phyloP scores from a whole-genome alignment of 2,329 filamentous ascomycete species.

The Metarhizium guizhouense region DNA sequence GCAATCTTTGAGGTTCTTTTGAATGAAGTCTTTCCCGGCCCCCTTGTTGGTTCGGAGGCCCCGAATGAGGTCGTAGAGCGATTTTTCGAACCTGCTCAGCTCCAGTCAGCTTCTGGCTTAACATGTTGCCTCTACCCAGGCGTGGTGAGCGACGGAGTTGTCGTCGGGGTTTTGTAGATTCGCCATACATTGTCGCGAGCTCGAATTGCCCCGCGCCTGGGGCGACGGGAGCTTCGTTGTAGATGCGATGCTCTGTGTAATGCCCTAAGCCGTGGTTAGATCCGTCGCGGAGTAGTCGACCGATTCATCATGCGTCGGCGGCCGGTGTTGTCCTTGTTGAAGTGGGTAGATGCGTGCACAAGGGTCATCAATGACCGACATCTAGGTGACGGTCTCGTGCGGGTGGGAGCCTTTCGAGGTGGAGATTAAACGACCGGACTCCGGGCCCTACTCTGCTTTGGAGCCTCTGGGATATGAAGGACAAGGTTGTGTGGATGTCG shows the following conservation, averaged over 20 bases:
- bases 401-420: neutral
- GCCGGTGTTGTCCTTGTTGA: neutral
- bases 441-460: no score
- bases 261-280: constrained; percentile 10
- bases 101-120: neutral
- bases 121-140: neutral
- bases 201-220: constrained; percentile 17
- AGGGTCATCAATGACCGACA: neutral
- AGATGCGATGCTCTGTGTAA: constrained; percentile 3
- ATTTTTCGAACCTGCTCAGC: constrained; percentile 85
- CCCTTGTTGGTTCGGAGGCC: constrained; percentile 94
- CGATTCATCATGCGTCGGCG: constrained; percentile 14
- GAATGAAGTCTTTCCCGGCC: constrained; percentile 89
- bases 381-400: neutral
- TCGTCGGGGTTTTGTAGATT: neutral
- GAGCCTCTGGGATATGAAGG: no score
- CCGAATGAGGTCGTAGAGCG: constrained; percentile 95
- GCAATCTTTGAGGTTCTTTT: constrained; percentile 90
- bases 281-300: constrained; percentile 9
- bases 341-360: neutral
- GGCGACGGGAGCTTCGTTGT: constrained; percentile 7
- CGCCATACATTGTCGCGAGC: constrained; percentile 1
- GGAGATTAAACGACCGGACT: no score
- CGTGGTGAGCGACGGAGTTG: neutral
- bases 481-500: no score